These are phyloP conservation scores for Phylloporus rhodoxanthus DNA, from an alignment of 768 basidiomycete genomes.

Conservation along the genomic window DNA sequence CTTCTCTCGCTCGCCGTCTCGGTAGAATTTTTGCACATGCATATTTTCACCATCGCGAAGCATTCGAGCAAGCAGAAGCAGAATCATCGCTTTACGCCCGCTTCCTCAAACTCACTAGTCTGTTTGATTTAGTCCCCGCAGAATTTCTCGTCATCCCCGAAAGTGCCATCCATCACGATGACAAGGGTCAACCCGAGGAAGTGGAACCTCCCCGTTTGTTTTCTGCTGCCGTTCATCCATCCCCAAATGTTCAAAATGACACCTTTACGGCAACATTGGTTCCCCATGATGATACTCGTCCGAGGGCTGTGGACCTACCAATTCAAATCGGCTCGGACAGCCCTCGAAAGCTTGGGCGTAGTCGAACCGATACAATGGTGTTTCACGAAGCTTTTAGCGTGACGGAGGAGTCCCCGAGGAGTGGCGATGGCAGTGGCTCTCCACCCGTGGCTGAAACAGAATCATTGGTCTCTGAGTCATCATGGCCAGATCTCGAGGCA, in stretches of 20 bases:
- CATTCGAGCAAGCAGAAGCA: slow-evolving; percentile 84
- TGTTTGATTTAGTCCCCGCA: slow-evolving; percentile 74
- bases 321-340: slow-evolving; percentile 29
- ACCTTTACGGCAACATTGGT: slow-evolving; percentile 2
- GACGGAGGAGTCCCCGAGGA: slow-evolving; percentile 35
- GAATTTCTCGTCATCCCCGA: slow-evolving; percentile 82
- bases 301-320: slow-evolving; percentile 17
- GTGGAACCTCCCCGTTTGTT: slow-evolving; percentile 38
- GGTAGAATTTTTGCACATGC: slow-evolving; percentile 96
- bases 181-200: slow-evolving; percentile 23
- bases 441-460: slow-evolving; percentile 12
- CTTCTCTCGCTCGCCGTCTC: slow-evolving; percentile 82
- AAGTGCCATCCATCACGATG: slow-evolving; percentile 29
- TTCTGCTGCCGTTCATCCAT: slow-evolving; percentile 36
- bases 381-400: slow-evolving; percentile 42
- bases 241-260: slow-evolving; percentile 9
- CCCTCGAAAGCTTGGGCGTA: slow-evolving; percentile 46
- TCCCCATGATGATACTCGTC: slow-evolving; percentile 9
- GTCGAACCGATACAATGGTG: slow-evolving; percentile 72
- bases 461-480: not conserved
- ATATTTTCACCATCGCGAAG: slow-evolving; percentile 90
- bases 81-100: slow-evolving; percentile 88
- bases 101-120: slow-evolving; percentile 76
- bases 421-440: slow-evolving; percentile 4
- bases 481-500: slow-evolving; percentile 12